Evolutionary conservation across 768 basidiomycete genomes (phyloP).

Genomic region (Tulasnella sp.): DNA sequence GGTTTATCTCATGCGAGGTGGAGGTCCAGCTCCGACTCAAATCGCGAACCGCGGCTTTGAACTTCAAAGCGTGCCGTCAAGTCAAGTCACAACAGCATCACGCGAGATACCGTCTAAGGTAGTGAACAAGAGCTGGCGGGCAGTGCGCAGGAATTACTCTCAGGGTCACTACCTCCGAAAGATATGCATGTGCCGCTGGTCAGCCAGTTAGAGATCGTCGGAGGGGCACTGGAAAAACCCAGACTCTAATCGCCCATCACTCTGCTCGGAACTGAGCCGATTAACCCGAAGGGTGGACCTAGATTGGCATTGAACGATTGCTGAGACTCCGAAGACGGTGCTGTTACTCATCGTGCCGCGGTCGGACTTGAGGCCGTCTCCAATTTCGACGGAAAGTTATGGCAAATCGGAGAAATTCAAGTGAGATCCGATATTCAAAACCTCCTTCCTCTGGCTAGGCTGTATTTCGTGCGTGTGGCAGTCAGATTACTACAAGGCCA

Average conservation of each 20-base stretch:
- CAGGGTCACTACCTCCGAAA: neutral
- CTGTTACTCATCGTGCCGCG: neutral
- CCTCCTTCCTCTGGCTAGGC: neutral
- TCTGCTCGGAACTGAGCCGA: neutral
- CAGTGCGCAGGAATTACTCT: neutral
- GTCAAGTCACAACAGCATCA: neutral
- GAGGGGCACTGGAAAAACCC: neutral
- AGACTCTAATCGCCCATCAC: neutral
- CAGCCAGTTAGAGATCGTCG: neutral
- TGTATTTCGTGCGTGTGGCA: too few species aligned
- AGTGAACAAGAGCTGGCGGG: neutral
- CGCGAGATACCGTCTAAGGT: neutral
- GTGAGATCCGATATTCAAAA: neutral
- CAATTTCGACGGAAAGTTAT: neutral
- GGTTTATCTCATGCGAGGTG: neutral
- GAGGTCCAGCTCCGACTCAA: neutral
- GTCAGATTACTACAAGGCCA: too few species aligned
- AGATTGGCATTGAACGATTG: neutral
- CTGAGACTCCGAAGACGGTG: neutral
- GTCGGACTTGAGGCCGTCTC: neutral
- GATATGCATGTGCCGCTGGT: neutral
- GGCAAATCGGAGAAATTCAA: neutral
- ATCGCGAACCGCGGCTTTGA: neutral
- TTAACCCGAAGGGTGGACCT: neutral
- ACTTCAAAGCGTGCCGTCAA: neutral